Conservation (phyloP, 352 stramenopile genomes). For the Phytophthora cajani region DNA sequence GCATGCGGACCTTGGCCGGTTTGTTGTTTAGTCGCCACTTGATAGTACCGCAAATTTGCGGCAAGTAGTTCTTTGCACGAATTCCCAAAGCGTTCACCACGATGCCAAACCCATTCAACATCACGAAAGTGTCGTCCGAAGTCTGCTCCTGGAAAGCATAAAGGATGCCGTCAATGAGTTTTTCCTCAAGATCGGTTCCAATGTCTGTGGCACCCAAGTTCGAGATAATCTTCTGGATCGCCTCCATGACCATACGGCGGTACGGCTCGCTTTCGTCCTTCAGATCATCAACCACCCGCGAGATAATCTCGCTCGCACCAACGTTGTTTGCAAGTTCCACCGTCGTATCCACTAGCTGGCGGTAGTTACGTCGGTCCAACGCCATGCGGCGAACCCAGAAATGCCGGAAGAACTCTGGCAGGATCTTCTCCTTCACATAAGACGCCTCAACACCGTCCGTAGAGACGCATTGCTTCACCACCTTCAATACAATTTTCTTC, state of each 20-base stretch:
- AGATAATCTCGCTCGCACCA: conserved; percentile 98
- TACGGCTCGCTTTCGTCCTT: conserved; percentile 99
- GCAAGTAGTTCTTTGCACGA: conserved; percentile 98
- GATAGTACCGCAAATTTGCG: conserved; percentile 98
- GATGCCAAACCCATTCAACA: conserved; percentile 98
- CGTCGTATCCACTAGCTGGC: conserved; percentile 98
- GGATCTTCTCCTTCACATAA: conserved; percentile 98
- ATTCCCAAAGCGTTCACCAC: conserved; percentile 98
- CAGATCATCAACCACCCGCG: conserved; percentile 97
- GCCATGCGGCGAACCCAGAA: conserved; percentile 99
- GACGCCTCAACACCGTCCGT: conserved; percentile 98
- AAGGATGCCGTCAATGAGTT: conserved; percentile 99
- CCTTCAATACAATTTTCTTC: conserved; percentile 98
- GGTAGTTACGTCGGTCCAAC: conserved; percentile 97
- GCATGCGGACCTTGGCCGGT: conserved; percentile 98
- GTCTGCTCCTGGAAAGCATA: conserved; percentile 99
- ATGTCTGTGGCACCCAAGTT: conserved; percentile 98
- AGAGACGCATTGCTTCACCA: conserved; percentile 98
- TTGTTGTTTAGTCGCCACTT: conserved; percentile 99
- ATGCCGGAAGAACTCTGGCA: conserved; percentile 98
- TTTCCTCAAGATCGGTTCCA: conserved; percentile 97
- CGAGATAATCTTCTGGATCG: conserved; percentile 97
- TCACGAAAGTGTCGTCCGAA: conserved; percentile 94
- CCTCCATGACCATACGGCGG: conserved; percentile 99
- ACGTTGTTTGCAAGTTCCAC: conserved; percentile 99